phyloP scores from a whole-genome alignment of 2,329 filamentous ascomycete species.

The Eutypella sp. region DNA sequence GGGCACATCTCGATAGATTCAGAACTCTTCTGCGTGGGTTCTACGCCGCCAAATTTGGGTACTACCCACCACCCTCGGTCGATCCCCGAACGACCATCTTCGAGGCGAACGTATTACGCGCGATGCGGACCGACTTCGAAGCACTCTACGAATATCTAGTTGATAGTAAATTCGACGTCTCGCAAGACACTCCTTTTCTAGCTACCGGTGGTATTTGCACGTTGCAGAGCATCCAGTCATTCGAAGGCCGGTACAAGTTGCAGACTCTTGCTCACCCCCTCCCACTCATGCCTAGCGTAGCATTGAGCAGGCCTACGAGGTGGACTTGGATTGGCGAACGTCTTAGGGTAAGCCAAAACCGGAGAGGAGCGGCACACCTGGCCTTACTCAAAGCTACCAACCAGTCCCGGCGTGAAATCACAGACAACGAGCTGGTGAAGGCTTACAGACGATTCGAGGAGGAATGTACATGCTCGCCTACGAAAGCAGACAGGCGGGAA shows the following conservation, averaged over 20 bases:
- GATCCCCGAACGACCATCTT: slow-evolving; percentile 42
- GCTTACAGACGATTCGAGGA: slow-evolving; percentile 69
- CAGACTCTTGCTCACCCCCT: slow-evolving; percentile 58
- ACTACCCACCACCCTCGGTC: slow-evolving; percentile 59
- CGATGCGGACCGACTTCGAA: slow-evolving; percentile 66
- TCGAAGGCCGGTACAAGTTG: slow-evolving; percentile 59
- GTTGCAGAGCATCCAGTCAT: slow-evolving; percentile 61
- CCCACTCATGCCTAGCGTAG: slow-evolving; percentile 56
- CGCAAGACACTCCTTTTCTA: slow-evolving; percentile 45
- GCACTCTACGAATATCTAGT: slow-evolving; percentile 67
- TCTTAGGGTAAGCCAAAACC: slow-evolving; percentile 41
- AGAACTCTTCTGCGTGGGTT: slow-evolving; percentile 62
- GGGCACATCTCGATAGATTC: slow-evolving; percentile 68
- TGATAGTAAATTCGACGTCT: slow-evolving; percentile 50
- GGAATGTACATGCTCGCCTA: slow-evolving; percentile 43
- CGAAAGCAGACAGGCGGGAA: slow-evolving; percentile 50
- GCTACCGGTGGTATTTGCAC: slow-evolving; percentile 66
- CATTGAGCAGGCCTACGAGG: slow-evolving; percentile 19
- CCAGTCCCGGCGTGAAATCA: slow-evolving; percentile 28
- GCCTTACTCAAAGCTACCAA: slow-evolving; percentile 51
- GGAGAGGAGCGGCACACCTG: slow-evolving; percentile 45
- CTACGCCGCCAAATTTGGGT: slow-evolving; percentile 63
- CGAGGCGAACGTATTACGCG: slow-evolving; percentile 51
- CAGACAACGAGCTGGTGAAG: slow-evolving; percentile 54
- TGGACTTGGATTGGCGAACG: slow-evolving; percentile 37